phyloP scores from a whole-genome alignment of 345 rosid genomes.

The Eucalyptus melliodora region DNA sequence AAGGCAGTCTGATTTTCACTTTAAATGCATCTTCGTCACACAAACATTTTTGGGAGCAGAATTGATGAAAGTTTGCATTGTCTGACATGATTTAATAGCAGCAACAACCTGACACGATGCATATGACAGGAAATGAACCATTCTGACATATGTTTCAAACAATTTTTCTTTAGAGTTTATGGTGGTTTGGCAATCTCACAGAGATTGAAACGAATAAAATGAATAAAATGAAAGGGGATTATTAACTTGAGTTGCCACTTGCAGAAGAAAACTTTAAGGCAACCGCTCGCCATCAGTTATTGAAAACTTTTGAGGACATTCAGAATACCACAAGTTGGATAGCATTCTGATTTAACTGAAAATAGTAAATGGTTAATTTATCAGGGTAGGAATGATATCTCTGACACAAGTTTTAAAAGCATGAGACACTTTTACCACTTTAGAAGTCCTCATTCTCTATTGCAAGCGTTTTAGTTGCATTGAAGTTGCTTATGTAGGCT shows the following conservation, averaged over 20 bases:
- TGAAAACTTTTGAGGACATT: background rate
- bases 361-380: background rate
- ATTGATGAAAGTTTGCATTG: background rate
- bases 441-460: background rate
- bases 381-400: background rate
- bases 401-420: background rate
- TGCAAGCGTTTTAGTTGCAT: background rate
- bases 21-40: background rate
- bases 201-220: background rate
- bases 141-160: background rate
- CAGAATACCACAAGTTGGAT: background rate
- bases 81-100: background rate
- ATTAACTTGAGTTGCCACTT: background rate
- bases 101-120: background rate
- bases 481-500: background rate
- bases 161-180: background rate
- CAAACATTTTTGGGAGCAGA: background rate
- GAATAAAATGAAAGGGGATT: background rate
- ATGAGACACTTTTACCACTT: background rate
- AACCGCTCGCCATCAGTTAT: background rate
- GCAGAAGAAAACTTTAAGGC: background rate
- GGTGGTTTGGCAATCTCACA: background rate
- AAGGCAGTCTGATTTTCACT: background rate
- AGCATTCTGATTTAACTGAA: background rate
- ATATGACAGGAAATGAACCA: background rate